Conservation (phyloP, 495 filamentous ascomycete species). For the Cladorrhinum samala region DNA sequence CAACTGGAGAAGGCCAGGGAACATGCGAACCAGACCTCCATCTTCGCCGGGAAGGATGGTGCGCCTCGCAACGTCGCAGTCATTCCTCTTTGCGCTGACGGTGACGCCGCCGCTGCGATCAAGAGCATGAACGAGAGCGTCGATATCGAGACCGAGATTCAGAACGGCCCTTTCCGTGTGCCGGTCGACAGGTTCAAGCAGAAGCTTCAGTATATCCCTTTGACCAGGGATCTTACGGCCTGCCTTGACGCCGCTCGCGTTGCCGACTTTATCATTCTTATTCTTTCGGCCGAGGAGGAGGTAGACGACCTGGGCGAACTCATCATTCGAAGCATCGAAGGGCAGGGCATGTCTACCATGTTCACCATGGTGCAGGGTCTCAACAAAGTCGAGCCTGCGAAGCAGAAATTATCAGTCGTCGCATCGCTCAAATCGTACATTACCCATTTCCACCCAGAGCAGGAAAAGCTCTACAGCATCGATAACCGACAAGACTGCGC, state of each 20-base stretch:
- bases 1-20: conserved; percentile 75
- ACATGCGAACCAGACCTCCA: conserved; percentile 62
- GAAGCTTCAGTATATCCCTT: conserved; percentile 74
- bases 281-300: conserved; percentile 73
- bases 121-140: conserved; percentile 66
- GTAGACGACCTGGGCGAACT: conserved; percentile 77
- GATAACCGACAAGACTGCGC: conserved; percentile 83
- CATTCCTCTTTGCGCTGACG: conserved; percentile 70
- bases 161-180: conserved; percentile 52
- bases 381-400: conserved; percentile 68
- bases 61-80: conserved; percentile 90
- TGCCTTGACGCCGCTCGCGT: conserved; percentile 79
- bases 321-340: conserved; percentile 77
- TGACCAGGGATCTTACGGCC: conserved; percentile 62
- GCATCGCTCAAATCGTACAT: conserved; percentile 83
- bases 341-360: conserved; percentile 86
- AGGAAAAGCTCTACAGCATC: conserved; percentile 80
- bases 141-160: conserved; percentile 66
- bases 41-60: conserved; percentile 79
- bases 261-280: conserved; percentile 82
- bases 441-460: conserved; percentile 82
- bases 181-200: conserved; percentile 88
- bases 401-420: conserved; percentile 67
- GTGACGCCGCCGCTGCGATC: conserved; percentile 61
- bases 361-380: conserved; percentile 74